Evolutionary conservation across 306 rosid genomes (phyloP).

Genomic region (Castanospermum australe): DNA sequence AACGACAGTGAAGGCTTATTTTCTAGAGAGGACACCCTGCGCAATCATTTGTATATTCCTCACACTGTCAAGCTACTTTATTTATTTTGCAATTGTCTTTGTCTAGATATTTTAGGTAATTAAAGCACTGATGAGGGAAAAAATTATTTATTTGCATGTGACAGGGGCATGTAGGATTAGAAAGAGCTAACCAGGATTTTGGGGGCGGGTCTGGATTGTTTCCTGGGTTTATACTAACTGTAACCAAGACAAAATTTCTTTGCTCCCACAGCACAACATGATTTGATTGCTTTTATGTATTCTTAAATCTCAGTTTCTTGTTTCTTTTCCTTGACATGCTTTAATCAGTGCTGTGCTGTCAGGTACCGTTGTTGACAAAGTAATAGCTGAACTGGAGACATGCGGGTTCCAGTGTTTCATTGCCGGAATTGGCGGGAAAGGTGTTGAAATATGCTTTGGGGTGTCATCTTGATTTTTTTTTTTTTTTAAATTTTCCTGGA

Average conservation of each 20-base stretch:
- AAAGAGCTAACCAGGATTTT: not conserved
- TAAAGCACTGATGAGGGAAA: not conserved
- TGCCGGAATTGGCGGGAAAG: slow-evolving; percentile 78
- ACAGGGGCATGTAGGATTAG: not conserved
- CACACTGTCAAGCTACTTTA: not conserved
- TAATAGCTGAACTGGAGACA: slow-evolving; percentile 77
- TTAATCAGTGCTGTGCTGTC: slow-evolving; percentile 86
- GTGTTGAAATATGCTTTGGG: slow-evolving; percentile 65
- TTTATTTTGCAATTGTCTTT: not conserved
- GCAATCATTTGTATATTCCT: not conserved
- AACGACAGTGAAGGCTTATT: not conserved
- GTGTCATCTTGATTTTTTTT: slow-evolving; percentile 49
- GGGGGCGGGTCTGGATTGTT: not conserved
- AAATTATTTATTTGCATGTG: too few species aligned
- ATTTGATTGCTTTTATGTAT: not conserved
- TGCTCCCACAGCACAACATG: not conserved
- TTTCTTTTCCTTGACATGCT: slow-evolving; percentile 49
- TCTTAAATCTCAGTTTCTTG: not conserved
- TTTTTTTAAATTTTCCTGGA: slow-evolving; percentile 11
- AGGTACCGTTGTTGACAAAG: slow-evolving; percentile 66
- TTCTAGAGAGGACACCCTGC: not conserved
- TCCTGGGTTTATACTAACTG: not conserved
- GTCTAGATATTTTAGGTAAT: not conserved
- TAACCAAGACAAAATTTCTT: not conserved
- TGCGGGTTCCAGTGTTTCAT: slow-evolving; percentile 82